A percentile compares a stretch with the other conserved stretches of the same genome.
Conservation (phyloP, 2,329 filamentous ascomycete species). For the Diaporthe helianthi region DNA sequence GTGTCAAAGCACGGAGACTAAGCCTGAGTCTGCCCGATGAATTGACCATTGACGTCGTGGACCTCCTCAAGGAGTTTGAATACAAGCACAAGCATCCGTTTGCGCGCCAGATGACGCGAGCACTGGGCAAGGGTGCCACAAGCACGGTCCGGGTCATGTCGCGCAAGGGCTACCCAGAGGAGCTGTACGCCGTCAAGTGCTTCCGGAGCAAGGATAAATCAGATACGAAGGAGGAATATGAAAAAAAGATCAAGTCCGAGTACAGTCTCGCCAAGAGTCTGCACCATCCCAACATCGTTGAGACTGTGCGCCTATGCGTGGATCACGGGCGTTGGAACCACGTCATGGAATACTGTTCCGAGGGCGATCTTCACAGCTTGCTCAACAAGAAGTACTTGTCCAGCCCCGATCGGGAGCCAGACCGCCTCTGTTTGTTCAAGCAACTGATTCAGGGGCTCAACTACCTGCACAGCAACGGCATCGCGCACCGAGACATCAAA, state of each 20-base stretch:
- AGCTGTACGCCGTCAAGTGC: conserved; percentile 86
- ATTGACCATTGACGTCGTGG: conserved; percentile 73
- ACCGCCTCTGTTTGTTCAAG: conserved; percentile 87
- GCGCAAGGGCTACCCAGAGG: conserved; percentile 68
- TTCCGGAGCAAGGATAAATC: conserved; percentile 75
- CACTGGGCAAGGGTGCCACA: conserved; percentile 82
- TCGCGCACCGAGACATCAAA: conserved; percentile 91
- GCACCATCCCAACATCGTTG: conserved; percentile 86
- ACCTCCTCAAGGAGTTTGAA: conserved; percentile 73
- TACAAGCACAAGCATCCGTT: conserved; percentile 67
- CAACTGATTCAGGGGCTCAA: conserved; percentile 83
- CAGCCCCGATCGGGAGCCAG: conserved; percentile 67
- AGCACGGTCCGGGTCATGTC: conserved; percentile 84
- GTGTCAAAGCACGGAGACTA: conserved; percentile 79
- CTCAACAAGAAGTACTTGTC: conserved; percentile 75
- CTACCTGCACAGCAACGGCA: conserved; percentile 83
- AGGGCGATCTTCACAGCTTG: conserved; percentile 80
- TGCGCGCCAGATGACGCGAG: conserved; percentile 74
- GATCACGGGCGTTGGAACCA: conserved; percentile 83
- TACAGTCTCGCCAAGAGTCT: conserved; percentile 86
- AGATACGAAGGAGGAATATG: conserved; percentile 77
- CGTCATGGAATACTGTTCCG: conserved; percentile 90
- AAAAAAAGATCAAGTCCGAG: conserved; percentile 90
- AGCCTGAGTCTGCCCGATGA: conserved; percentile 77
- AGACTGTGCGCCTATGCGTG: conserved; percentile 78